Evolutionary conservation across 345 rosid genomes (phyloP).

Genomic region (Hibiscus syriacus): DNA sequence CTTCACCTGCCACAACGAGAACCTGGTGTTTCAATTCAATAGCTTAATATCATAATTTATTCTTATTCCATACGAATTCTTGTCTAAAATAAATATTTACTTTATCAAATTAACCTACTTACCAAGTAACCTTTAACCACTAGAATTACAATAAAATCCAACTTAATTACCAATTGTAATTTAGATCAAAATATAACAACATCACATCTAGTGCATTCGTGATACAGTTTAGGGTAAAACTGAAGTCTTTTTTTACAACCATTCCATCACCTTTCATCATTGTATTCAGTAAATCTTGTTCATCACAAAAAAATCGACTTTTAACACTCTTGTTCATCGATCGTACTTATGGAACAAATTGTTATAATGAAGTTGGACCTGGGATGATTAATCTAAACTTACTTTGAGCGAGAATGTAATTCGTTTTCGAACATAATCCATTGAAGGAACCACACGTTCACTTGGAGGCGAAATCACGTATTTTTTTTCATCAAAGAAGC

Average conservation of each 20-base stretch:
- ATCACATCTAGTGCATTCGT: conserved; percentile 9
- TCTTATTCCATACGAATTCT: too few species aligned
- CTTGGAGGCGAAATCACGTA: conserved; percentile 5
- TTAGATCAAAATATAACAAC: too few species aligned
- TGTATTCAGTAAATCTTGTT: background rate
- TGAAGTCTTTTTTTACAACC: background rate
- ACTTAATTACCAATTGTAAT: too few species aligned
- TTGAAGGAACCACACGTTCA: conserved; percentile 27
- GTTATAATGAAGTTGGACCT: conserved; percentile 18
- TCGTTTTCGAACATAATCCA: background rate
- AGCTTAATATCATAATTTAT: too few species aligned
- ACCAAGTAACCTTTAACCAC: too few species aligned
- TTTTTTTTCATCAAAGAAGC: too few species aligned
- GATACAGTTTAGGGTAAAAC: conserved; percentile 16
- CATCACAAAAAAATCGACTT: background rate
- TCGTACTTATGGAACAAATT: conserved; percentile 10
- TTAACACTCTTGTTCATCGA: background rate
- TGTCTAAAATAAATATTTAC: too few species aligned
- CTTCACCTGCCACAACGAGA: too few species aligned
- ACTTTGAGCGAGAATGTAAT: background rate
- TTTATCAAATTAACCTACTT: too few species aligned
- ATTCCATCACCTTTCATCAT: conserved; percentile 17
- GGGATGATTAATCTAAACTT: conserved; percentile 12
- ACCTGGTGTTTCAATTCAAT: too few species aligned
- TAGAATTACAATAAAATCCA: too few species aligned